Evolutionary conservation across 1,139 yeast genomes (phyloP).

Genomic region (Nakaseomyces uthaithaninus): DNA sequence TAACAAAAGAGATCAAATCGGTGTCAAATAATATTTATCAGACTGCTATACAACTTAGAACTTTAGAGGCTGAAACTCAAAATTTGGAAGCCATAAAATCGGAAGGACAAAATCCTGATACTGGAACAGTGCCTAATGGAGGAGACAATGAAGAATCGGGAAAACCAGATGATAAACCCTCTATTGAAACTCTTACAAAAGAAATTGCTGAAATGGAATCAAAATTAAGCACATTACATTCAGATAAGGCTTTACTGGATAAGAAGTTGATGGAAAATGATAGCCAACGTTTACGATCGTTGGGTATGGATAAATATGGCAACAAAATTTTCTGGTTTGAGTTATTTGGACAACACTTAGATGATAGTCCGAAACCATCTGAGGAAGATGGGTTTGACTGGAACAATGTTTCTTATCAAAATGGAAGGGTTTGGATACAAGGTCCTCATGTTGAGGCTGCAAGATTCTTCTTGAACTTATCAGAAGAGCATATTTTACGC

Average conservation of each 20-base stretch:
- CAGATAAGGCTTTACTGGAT: conserved; percentile 46
- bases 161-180: conserved; percentile 6
- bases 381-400: conserved; percentile 39
- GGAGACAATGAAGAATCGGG: conserved; percentile 4
- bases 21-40: conserved; percentile 12
- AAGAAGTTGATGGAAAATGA: conserved; percentile 56
- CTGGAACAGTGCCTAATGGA: conserved; percentile 14
- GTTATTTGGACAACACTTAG: conserved; percentile 59
- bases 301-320: conserved; percentile 78
- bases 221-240: conserved; percentile 38
- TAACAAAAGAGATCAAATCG: conserved; percentile 22
- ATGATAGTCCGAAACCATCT: conserved; percentile 69
- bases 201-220: conserved; percentile 14
- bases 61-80: neutral
- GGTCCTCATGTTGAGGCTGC: conserved; percentile 75
- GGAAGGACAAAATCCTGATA: conserved; percentile 32
- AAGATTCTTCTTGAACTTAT: conserved; percentile 36
- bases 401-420: conserved; percentile 29
- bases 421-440: conserved; percentile 90
- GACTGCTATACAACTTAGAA: neutral
- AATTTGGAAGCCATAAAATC: neutral
- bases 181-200: conserved; percentile 37
- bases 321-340: conserved; percentile 97
- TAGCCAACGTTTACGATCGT: conserved; percentile 62
- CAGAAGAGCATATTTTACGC: conserved; percentile 31